Evolutionary conservation across 176 grass and related monocot genomes (phyloP).

Genomic region (Musa itinerans): DNA sequence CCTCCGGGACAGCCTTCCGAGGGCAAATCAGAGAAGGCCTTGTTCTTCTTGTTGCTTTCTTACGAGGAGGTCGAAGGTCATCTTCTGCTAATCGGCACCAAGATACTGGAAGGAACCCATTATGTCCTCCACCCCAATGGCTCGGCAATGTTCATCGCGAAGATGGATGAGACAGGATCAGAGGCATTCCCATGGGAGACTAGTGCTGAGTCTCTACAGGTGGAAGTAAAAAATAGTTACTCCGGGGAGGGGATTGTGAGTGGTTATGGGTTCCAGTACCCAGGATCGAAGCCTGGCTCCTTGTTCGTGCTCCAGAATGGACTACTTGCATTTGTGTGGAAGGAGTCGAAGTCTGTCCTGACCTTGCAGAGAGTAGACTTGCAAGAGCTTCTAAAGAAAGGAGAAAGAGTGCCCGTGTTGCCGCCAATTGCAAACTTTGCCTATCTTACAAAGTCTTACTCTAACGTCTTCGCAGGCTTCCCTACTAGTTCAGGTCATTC

Average conservation of each 20-base stretch:
- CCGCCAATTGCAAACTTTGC: slow-evolving; percentile 47
- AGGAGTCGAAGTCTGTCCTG: slow-evolving; percentile 47
- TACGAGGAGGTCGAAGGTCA: slow-evolving; percentile 56
- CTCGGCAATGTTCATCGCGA: slow-evolving; percentile 59
- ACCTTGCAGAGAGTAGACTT: slow-evolving; percentile 56
- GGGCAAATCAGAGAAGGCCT: slow-evolving; percentile 56
- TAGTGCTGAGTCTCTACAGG: slow-evolving; percentile 27
- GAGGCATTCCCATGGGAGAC: slow-evolving; percentile 58
- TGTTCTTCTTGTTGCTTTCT: slow-evolving; percentile 75
- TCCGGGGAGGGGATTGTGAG: slow-evolving; percentile 56
- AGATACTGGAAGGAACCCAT: slow-evolving; percentile 83
- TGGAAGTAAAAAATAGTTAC: slow-evolving; percentile 36
- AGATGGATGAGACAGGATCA: slow-evolving; percentile 29
- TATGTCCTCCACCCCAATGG: slow-evolving; percentile 84
- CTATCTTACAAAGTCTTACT: slow-evolving; percentile 66
- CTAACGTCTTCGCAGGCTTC: slow-evolving; percentile 52
- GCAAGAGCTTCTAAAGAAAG: slow-evolving; percentile 42
- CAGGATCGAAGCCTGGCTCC: slow-evolving; percentile 69
- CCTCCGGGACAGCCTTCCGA: slow-evolving; percentile 37
- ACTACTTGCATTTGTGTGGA: slow-evolving; percentile 76
- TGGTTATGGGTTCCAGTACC: slow-evolving; percentile 80
- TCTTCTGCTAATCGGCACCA: slow-evolving; percentile 58
- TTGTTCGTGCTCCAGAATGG: slow-evolving; percentile 54
- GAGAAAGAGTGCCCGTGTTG: slow-evolving; percentile 58
- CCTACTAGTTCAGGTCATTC: slow-evolving; percentile 31